These are phyloP conservation scores for Pisolithus microcarpus DNA, from an alignment of 768 basidiomycete genomes.

Conservation along the genomic window DNA sequence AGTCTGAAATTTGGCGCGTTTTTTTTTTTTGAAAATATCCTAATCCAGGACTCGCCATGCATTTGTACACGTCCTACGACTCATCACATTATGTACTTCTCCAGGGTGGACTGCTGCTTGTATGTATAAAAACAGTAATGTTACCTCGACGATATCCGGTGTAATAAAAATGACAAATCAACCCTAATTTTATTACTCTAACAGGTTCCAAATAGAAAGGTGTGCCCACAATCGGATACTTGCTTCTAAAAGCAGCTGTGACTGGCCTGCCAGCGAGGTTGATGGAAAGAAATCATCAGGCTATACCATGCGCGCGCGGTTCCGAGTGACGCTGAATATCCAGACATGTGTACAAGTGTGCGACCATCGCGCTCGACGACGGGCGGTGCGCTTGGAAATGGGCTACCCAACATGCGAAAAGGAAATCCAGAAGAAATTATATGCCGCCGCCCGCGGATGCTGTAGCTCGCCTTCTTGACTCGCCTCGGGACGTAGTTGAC, in stretches of 20 bases:
- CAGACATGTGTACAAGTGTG: too few species aligned
- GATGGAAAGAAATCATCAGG: too few species aligned
- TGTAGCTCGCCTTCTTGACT: constrained; percentile 22
- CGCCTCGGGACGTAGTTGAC: constrained; percentile 18
- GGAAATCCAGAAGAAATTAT: constrained; percentile 5
- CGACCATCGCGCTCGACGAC: too few species aligned
- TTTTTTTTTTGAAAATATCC: background rate
- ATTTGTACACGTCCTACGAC: background rate
- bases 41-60: background rate
- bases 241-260: too few species aligned
- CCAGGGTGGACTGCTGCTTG: background rate
- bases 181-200: too few species aligned
- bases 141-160: too few species aligned
- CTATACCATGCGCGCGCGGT: too few species aligned
- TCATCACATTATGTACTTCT: background rate
- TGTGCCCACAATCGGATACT: background rate
- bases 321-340: too few species aligned
- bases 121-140: too few species aligned
- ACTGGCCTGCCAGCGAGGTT: too few species aligned
- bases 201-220: background rate
- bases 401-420: background rate
- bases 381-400: background rate
- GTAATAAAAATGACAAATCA: too few species aligned
- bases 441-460: constrained; percentile 27
- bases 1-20: background rate